Base-by-base conservation (phyloP, 768 basidiomycete species). In the Lyophyllum shimeji region DNA sequence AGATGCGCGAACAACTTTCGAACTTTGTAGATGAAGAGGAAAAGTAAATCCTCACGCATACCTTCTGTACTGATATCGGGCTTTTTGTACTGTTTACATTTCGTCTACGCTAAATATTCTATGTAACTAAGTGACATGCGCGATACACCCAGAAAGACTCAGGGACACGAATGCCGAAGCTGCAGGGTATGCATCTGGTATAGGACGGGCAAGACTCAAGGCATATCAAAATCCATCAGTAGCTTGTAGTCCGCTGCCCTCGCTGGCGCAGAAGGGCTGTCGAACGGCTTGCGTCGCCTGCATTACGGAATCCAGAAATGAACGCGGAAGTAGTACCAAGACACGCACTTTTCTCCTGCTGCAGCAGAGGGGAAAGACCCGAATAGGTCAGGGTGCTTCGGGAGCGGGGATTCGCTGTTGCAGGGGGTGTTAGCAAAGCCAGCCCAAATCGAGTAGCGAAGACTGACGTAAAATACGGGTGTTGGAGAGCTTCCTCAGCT, bases 331-430 rank as follows among this genome's bases (percentile, higher is more conserved):
- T 29, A 18, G n/a, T 11, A 44, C 53, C 31, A 49, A 27, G 18
- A 17, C 11, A 76, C 85, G 52, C 63, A 94, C 93, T 88, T 93
- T 76, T 99, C 97, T 34, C 97, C 97, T 17, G 95, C 96, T 21
- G 97, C 97, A 23, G 90, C 85, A 34, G 93, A 95, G 27, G 97
- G 97, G 71, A 98, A 99, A 2, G 93, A 95, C 1, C 90, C 84
- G 73, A 99, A 98, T 56, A 98, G 75, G 66, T 96, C 94, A 15
- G 94, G 92, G 69, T 98, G 95, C 67, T 99, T 98, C 0, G 97
- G 97, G 34, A 92, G 73, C 0, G 97, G 97, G 0, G 93, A 89
- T 73, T 98, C 97, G 4, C 94, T 97, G 59, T 6, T 33, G 20
- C 27, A 12, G 33, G 1, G 2, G 13, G 44, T 55, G 46, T 52